Base-by-base conservation (phyloP, 768 basidiomycete species). In the Lentinula boryana region DNA sequence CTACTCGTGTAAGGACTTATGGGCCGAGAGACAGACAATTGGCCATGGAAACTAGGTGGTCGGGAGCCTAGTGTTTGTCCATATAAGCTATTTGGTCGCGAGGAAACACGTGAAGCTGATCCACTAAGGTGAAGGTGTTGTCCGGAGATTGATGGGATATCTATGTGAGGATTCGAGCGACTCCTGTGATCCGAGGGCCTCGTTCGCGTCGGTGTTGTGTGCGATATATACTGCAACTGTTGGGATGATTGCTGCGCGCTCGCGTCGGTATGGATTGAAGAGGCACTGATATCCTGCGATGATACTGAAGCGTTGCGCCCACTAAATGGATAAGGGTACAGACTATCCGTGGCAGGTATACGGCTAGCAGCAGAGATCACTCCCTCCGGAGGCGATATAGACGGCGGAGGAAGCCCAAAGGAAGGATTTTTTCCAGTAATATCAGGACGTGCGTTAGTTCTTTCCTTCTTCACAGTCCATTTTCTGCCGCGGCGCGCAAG, bases 111-210 rank as follows among this genome's bases (percentile, higher is more conserved):
- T 3, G 53, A 23, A 38, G 16, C 18, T 21, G 53, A 54, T 16
- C 53, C 35, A 38, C 35, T 38, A 18, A 54, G 16, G 32, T 21
- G 33, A 15, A 5, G n/a, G n/a, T 36, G 53, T 5, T n/a, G 16
- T 16, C 55, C 55, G n/a, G 40, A 56, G 21, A 43, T 38, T 13
- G 38, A 21, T 2, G 55, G 55, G 9, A 56, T 36, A 31, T 56
- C 38, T 23, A 56, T 56, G 27, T 43, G 55, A 56, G 55, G 55
- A 43, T 56, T 56, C 8, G 55, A 43, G 23, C 55, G 38, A 56
- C 27, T 40, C 16, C 55, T 27, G 40, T 7, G 8, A 44, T 36
- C 31, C 18, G 43, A 43, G 43, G 43, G n/a, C 43, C 40, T 23
- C 13, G 55, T 15, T 21, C 9, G 23, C 27, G 40, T 43, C 9